Evolutionary conservation across 306 rosid genomes (phyloP).

Genomic region (Lagenaria siceraria): DNA sequence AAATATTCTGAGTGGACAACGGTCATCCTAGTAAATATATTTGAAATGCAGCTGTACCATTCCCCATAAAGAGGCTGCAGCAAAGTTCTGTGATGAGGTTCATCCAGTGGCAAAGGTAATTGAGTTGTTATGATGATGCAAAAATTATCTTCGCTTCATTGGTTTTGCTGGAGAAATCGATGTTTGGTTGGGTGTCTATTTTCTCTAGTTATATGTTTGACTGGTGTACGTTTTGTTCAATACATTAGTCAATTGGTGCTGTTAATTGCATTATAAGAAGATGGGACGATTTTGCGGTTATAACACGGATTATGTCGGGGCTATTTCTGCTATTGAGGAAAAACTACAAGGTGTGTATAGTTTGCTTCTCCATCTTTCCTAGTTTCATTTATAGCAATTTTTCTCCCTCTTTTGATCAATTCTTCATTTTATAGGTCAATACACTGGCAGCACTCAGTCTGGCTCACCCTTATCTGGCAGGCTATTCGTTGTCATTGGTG

Average conservation of each 20-base stretch:
- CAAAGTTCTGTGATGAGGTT: slow-evolving; percentile 43
- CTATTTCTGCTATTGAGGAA: slow-evolving; percentile 57
- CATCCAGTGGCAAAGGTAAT: slow-evolving; percentile 50
- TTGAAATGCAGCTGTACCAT: slow-evolving; percentile 33
- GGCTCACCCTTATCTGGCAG: slow-evolving; percentile 47
- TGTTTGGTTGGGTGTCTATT: not conserved
- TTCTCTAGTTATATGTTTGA: not conserved
- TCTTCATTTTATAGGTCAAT: slow-evolving; percentile 15
- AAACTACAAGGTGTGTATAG: slow-evolving; percentile 32
- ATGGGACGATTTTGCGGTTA: slow-evolving; percentile 46
- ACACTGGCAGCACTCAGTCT: slow-evolving; percentile 10
- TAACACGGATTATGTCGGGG: slow-evolving; percentile 56
- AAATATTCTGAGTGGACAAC: not conserved
- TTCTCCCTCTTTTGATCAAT: not conserved
- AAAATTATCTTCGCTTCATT: not conserved
- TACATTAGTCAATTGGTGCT: slow-evolving; percentile 46
- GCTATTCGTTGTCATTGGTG: slow-evolving; percentile 56
- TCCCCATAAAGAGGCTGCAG: slow-evolving; percentile 52
- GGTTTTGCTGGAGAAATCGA: not conserved
- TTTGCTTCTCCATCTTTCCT: not conserved
- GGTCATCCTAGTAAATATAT: not conserved
- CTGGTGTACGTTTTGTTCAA: slow-evolving; percentile 2
- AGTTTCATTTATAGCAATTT: not conserved
- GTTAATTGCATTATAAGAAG: slow-evolving; percentile 61
- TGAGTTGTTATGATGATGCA: not conserved